Conservation (phyloP, 2,329 filamentous ascomycete genomes). For the Diaporthe aspalathi region DNA sequence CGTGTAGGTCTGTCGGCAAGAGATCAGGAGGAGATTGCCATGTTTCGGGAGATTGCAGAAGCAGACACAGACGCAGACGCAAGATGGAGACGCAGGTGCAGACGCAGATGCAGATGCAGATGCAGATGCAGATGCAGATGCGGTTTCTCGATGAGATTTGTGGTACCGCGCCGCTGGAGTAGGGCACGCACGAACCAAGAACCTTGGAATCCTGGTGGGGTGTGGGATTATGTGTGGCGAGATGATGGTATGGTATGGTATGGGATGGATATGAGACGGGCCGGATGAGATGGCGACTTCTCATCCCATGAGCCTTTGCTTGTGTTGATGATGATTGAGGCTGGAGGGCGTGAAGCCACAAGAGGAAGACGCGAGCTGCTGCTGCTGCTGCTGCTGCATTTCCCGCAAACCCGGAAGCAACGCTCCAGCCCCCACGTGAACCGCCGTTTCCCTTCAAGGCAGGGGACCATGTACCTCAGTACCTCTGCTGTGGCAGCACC, state of each 20-base stretch:
- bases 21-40: slow-evolving; percentile 35
- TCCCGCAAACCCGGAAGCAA: neutral
- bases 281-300: neutral
- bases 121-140: neutral
- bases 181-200: neutral
- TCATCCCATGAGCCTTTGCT: neutral
- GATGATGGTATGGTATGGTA: too few relatives aligned
- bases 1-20: neutral
- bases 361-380: too few relatives aligned
- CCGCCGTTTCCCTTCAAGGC: neutral
- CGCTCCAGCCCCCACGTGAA: neutral
- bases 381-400: neutral
- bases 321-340: neutral
- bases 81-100: neutral
- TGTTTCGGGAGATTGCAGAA: slow-evolving; percentile 36
- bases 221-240: neutral
- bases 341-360: too few relatives aligned
- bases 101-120: neutral
- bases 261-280: neutral
- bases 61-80: neutral
- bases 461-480: slow-evolving; percentile 1
- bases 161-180: slow-evolving; percentile 11
- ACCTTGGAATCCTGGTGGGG: neutral
- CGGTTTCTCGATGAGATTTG: slow-evolving; percentile 19
- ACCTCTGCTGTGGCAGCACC: neutral